Base-by-base conservation (phyloP, 192 early-diverging fungal genomes). In the Allomyces macrogynus region DNA sequence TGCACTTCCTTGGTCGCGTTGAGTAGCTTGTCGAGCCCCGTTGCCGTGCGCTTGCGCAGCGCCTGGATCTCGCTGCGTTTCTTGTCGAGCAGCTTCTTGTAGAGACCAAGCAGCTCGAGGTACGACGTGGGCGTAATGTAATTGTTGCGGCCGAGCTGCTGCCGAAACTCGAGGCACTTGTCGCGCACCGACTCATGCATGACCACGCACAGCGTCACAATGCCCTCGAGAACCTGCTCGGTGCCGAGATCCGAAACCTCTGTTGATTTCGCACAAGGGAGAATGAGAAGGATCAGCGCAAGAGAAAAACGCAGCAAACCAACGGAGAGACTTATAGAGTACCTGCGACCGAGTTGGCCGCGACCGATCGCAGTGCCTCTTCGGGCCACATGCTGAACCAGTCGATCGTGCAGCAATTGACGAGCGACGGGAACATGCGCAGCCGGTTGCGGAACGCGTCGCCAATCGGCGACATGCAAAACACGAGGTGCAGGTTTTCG, bases 351-450 rank as follows among this genome's bases (percentile, higher is more conserved):
- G 96, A 94, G 76, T 99, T 95, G 63, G 84, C 83, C 24, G 91
- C 95, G 24, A 99, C 97, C 78, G 97, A 95, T 80, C 84, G 93
- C 72, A 99, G 89, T 2, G 94, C 95, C 71, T 95, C 91, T 69
- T 93, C 87, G 0, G 92, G 85, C 95, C 95, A 98, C 73, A 97
- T 95, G 63, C 94, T 95, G 63, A 97, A 95, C 95, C 97, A 98
- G 76, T 99, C 92, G 24, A 99, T 75, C 61, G 98, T 95, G 77
- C 97, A 99, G 70, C 97, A 90, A 71, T 99, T 99, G 86, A 99
- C 98, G 74, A 99, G 81, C n/a, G 97, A 95, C 42, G 97, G 97
- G 10, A 92, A 96, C 5, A 94, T 97, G 20, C 95, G 93, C 0
- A 93, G 91, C 44, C 93, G 86, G 23, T 86, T 84, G 4, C 88